Evolutionary conservation across 306 rosid species (phyloP), one percentile per base, ranked within the genome.

Genomic region (Acacia confusa): DNA sequence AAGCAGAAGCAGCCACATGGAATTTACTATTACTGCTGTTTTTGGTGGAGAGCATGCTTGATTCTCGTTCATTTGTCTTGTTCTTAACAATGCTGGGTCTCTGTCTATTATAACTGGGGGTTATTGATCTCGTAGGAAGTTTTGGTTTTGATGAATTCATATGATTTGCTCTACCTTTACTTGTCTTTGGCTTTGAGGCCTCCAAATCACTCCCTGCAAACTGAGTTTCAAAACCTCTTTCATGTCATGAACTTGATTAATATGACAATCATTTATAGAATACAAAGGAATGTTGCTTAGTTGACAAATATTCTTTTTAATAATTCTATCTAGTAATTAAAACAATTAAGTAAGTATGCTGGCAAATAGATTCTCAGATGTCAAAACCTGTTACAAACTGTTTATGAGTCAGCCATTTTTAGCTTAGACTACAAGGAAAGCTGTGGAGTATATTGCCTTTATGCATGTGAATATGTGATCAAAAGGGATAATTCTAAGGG

Each of bases 181-280:
- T 86, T 41, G 79, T n/a, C 52, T 83, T 86, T 65, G 84, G 72
- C 79, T 85, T 87, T 64, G 73, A 38, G 78, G 82, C 77, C 74
- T 79, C 89, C 63, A 73, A 28, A 48, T 87, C 88, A 81, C 70
- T 77, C 60, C 43, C 85, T 86, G 91, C 82, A 85, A 92, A 85
- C 90, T 82, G 85, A 52, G 36, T 74, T 19, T 66, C 32, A 76
- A 80, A 72, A 34, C 55, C 76, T 70, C 40, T 10, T 24, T 69
- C 53, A 19, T 72, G 53, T 45, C 32, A 50, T 67, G 6, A 9
- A 3, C 73, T 76, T 38, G 67, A 10, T 68, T 11, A 40, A 41
- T 24, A 41, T 12, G 74, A 70, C 53, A n/a, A 28, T 45, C 16
- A 70, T 22, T 70, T 70, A 24, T 22, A 1, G 24, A 7, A 22